Conservation (phyloP, 2,329 filamentous ascomycete species). For the Talaromyces sp. region DNA sequence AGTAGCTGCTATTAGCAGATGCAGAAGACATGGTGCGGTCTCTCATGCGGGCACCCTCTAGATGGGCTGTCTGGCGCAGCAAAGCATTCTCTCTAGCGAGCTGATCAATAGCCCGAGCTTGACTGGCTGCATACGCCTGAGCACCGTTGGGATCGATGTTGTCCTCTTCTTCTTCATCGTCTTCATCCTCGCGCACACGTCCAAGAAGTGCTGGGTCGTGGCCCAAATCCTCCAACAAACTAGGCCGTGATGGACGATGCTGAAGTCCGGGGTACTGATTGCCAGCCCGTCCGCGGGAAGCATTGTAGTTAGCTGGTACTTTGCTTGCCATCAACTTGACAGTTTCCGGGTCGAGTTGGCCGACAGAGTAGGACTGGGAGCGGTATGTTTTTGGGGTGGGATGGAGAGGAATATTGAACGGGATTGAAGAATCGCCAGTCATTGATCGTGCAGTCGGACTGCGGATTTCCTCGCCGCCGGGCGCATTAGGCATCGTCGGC, state of each 20-base stretch:
- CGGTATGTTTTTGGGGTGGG: conserved; percentile 89
- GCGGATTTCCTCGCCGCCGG: conserved; percentile 50
- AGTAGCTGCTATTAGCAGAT: conserved; percentile 30
- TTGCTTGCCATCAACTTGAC: conserved; percentile 29
- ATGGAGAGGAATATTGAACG: conserved; percentile 81
- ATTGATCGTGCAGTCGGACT: conserved; percentile 41
- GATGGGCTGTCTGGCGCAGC: conserved; percentile 40
- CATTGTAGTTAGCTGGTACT: conserved; percentile 22
- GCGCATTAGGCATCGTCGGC: conserved; percentile 58
- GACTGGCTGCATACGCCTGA: conserved; percentile 31
- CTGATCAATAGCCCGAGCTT: conserved; percentile 43
- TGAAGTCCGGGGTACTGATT: conserved; percentile 65
- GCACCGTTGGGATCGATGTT: conserved; percentile 34
- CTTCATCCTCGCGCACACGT: conserved; percentile 46
- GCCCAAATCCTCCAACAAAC: conserved; percentile 41
- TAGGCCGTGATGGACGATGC: conserved; percentile 66
- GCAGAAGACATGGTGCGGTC: conserved; percentile 39
- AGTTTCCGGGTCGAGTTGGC: conserved; percentile 71
- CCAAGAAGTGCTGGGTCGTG: conserved; percentile 43
- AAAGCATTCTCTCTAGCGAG: conserved; percentile 44
- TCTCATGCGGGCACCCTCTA: conserved; percentile 31
- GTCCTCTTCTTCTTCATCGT: conserved; percentile 25
- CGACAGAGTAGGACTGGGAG: conserved; percentile 94
- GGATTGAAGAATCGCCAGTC: conserved; percentile 57
- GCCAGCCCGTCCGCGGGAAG: conserved; percentile 31